These are phyloP conservation scores for Pseudogymnoascus sp. DNA, from an alignment of 2,329 filamentous ascomycete genomes.

Conservation along the genomic window DNA sequence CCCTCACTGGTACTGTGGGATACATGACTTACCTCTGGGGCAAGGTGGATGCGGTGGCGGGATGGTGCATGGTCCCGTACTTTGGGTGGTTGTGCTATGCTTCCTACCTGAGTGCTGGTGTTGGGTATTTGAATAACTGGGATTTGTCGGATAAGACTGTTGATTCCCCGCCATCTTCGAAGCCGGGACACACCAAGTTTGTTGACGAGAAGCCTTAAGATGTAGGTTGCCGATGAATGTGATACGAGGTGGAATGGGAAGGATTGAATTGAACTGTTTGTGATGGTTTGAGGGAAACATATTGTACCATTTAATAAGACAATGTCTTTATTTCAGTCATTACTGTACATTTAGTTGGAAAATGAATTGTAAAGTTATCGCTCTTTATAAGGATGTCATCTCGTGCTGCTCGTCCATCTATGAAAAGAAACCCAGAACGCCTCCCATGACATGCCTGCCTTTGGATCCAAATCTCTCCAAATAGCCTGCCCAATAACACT, in stretches of 20 bases:
- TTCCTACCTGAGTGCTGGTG: slow-evolving; percentile 68
- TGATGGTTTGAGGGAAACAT: not conserved
- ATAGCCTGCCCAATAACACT: not conserved
- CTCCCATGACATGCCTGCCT: not conserved
- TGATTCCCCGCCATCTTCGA: slow-evolving; percentile 16
- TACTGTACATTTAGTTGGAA: not conserved
- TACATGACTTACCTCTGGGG: slow-evolving; percentile 73
- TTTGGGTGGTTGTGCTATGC: slow-evolving; percentile 81
- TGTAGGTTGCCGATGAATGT: slow-evolving; percentile 15
- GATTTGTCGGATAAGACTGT: slow-evolving; percentile 37
- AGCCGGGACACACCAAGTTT: slow-evolving; percentile 23
- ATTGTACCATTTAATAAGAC: not conserved
- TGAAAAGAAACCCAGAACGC: slow-evolving; percentile 5
- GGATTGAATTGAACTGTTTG: slow-evolving; percentile 9
- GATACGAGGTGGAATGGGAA: slow-evolving; percentile 18
- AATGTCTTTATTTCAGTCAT: not conserved
- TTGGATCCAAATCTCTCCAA: not conserved
- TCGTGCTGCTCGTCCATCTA: not conserved
- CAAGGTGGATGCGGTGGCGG: slow-evolving; percentile 62
- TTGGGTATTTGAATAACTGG: slow-evolving; percentile 63
- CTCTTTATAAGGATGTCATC: not conserved
- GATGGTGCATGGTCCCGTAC: slow-evolving; percentile 72
- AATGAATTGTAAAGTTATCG: not conserved
- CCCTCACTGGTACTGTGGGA: slow-evolving; percentile 61
- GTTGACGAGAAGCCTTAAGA: slow-evolving; percentile 26